Evolutionary conservation across 306 rosid species (phyloP).

Genomic region (Elaeagnus macrophylla): DNA sequence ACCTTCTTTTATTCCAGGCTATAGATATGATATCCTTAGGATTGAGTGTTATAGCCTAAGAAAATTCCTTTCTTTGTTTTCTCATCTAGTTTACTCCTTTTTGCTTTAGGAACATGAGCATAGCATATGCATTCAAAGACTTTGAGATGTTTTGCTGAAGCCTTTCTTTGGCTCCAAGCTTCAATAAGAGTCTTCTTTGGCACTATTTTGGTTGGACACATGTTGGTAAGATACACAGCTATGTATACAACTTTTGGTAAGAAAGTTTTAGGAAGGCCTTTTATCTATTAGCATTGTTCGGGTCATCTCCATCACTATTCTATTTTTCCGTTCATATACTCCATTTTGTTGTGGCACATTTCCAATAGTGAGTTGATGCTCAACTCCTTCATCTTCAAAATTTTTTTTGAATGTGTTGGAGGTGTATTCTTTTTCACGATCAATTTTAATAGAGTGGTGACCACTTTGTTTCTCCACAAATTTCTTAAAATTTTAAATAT

Average conservation of each 20-base stretch:
- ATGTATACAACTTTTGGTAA: background rate
- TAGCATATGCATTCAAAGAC: no score
- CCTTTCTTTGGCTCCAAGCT: no score
- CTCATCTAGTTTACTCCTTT: no score
- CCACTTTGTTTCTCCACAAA: background rate
- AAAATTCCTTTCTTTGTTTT: no score
- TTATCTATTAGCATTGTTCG: background rate
- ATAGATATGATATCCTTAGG: background rate
- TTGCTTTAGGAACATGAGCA: no score
- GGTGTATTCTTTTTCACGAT: background rate
- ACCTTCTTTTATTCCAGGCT: no score
- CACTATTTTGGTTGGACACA: background rate
- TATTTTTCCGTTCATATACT: background rate
- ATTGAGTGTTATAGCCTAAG: no score
- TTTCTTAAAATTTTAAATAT: background rate
- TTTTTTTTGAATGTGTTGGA: background rate
- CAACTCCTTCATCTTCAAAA: slow-evolving; percentile 2
- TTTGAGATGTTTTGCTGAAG: no score
- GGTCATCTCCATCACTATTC: slow-evolving; percentile 1
- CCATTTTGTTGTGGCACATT: slow-evolving; percentile 7
- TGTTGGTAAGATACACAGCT: background rate
- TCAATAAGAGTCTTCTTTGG: no score
- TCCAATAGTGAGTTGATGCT: background rate
- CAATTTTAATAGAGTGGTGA: background rate
- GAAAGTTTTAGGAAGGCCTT: background rate